Base-by-base conservation (phyloP, 2,329 filamentous ascomycete genomes). In the Neopestalotiopsis sp. region DNA sequence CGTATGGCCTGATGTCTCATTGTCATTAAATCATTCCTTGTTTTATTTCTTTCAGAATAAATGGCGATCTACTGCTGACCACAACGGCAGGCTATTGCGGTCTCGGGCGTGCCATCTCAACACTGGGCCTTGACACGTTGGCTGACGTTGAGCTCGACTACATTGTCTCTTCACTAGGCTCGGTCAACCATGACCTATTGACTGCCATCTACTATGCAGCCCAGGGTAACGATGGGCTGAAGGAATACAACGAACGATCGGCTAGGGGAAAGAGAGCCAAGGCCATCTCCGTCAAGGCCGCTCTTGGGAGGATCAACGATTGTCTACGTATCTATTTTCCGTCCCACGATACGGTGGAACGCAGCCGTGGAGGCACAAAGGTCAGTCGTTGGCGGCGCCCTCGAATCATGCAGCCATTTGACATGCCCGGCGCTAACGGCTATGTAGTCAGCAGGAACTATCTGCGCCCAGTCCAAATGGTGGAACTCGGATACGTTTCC, bases 251-350 rank as follows among this genome's bases (percentile, higher is more conserved):
- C 20, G 76, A 77, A 57, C 81, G 85, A 34, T 73, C 78, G 30
- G 70, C 79, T 4, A 78, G 74, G 59, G 64, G 74, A 34, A 76
- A 74, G 38, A 82, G 77, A 70, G 76, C 70, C 40, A 78, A 75
- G 68, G 69, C 70, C 57, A 69, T 69, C 58, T 71, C 70, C 49
- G 75, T 74, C 67, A 75, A 73, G 56, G 71, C 71, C 57, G 73
- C 45, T 63, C 69, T 67, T 40, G 67, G 64, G 24, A 68, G 68
- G 66, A 72, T 83, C 45, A 81, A 81, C 70, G 80, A 88, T 40
- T 84, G 84, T 62, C 88, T 96, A 73, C 88, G 91, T 10, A 87
- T 97, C 65, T 97, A 95, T 79, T 98, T 95, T 75, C 95, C 94
- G 2, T 94, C 92, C 1, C 80, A 88, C 12, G 80, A 90, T 24